phyloP scores from a whole-genome alignment of 495 filamentous ascomycete species.

The Rostrohypoxylon terebratum region DNA sequence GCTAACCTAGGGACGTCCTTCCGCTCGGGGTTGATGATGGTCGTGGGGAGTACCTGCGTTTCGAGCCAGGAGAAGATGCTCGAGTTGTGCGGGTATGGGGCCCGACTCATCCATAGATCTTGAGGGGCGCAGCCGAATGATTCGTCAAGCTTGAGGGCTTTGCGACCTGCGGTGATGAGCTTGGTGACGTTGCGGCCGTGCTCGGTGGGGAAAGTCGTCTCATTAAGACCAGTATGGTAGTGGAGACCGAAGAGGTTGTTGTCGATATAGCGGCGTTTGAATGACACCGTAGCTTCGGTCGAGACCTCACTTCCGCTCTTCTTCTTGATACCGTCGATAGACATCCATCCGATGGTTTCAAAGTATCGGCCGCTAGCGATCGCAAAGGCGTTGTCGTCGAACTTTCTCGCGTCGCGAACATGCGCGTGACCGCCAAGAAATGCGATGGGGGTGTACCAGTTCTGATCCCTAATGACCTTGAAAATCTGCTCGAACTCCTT shows the following conservation, averaged over 20 bases:
- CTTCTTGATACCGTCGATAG: slow-evolving; percentile 75
- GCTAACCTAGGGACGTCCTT: slow-evolving; percentile 69
- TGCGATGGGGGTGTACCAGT: slow-evolving; percentile 85
- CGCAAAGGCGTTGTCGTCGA: slow-evolving; percentile 82
- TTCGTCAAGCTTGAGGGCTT: slow-evolving; percentile 76
- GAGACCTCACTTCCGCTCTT: slow-evolving; percentile 38
- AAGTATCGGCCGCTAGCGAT: slow-evolving; percentile 94
- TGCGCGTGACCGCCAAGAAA: slow-evolving; percentile 96
- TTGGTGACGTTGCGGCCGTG: slow-evolving; percentile 78
- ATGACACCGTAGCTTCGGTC: slow-evolving; percentile 60
- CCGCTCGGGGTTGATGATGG: slow-evolving; percentile 58
- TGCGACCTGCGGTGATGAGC: slow-evolving; percentile 77
- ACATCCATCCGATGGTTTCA: slow-evolving; percentile 98
- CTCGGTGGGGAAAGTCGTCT: slow-evolving; percentile 78
- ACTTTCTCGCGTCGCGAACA: slow-evolving; percentile 84
- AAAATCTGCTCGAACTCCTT: slow-evolving; percentile 81
- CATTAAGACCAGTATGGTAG: slow-evolving; percentile 80
- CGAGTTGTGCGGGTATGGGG: slow-evolving; percentile 72
- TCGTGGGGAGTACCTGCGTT: slow-evolving; percentile 74
- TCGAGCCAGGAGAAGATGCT: slow-evolving; percentile 88
- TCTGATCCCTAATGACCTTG: slow-evolving; percentile 78
- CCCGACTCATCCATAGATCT: slow-evolving; percentile 82
- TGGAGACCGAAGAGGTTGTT: slow-evolving; percentile 90
- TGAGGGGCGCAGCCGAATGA: slow-evolving; percentile 85
- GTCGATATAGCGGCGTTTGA: slow-evolving; percentile 89